phyloP scores from a whole-genome alignment of 345 rosid species.

The Bruguiera parviflora region DNA sequence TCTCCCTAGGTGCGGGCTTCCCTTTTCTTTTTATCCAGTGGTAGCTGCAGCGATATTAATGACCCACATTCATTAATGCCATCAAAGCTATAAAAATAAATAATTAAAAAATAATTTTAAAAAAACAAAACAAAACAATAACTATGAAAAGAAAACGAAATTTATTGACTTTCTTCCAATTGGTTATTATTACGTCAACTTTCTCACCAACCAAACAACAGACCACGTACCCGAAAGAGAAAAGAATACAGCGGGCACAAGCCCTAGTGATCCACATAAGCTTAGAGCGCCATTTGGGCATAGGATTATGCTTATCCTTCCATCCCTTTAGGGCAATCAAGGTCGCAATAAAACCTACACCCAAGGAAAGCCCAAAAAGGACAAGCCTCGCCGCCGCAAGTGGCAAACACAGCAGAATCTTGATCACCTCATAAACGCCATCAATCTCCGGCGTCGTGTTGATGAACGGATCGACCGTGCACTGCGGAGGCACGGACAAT shows the following conservation, averaged over 20 bases:
- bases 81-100: background rate
- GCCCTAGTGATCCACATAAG: slow-evolving; percentile 91
- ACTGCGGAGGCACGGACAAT: slow-evolving; percentile 44
- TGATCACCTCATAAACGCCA: slow-evolving; percentile 69
- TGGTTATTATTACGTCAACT: background rate
- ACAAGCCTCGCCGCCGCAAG: slow-evolving; percentile 57
- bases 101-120: too few species aligned
- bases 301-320: slow-evolving; percentile 79
- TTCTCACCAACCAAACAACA: background rate
- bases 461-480: slow-evolving; percentile 69
- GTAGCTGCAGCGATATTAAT: slow-evolving; percentile 47
- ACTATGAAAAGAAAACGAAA: background rate
- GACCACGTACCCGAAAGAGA: slow-evolving; percentile 73
- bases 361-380: slow-evolving; percentile 59
- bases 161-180: background rate
- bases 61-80: too few species aligned
- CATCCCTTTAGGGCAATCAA: slow-evolving; percentile 70
- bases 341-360: slow-evolving; percentile 69
- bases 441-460: slow-evolving; percentile 52
- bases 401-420: slow-evolving; percentile 68
- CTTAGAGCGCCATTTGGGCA: slow-evolving; percentile 81
- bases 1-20: slow-evolving; percentile 77
- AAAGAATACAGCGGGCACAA: slow-evolving; percentile 70
- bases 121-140: background rate
- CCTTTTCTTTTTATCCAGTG: slow-evolving; percentile 96